These are phyloP conservation scores for Cerioporus squamosus DNA, from an alignment of 1,284 basidiomycete species.

Conservation along the genomic window DNA sequence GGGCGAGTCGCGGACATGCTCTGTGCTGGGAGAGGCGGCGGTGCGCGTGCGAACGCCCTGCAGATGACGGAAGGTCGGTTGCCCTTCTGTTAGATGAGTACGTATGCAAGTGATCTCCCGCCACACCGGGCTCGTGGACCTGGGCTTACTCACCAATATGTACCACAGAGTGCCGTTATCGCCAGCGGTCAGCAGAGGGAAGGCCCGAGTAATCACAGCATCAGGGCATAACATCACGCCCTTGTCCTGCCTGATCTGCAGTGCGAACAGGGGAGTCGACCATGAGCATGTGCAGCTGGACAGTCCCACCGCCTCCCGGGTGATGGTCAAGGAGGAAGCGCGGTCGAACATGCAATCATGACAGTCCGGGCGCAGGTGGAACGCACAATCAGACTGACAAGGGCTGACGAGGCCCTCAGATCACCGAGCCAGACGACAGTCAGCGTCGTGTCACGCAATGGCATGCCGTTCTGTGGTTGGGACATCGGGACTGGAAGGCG, in stretches of 20 bases:
- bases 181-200: not conserved
- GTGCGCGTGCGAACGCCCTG: conserved; percentile 23
- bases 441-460: not conserved
- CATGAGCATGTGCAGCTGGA: not conserved
- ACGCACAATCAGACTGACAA: conserved; percentile 13
- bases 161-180: not conserved
- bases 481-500: not conserved
- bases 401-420: not conserved
- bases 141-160: not conserved
- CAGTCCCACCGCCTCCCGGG: not conserved
- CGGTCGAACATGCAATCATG: conserved; percentile 19
- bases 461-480: not conserved
- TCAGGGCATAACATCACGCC: not conserved
- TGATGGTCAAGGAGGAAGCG: conserved; percentile 8
- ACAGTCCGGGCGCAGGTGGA: conserved; percentile 6
- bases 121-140: conserved; percentile 4
- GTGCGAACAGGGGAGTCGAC: not conserved
- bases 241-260: conserved; percentile 5
- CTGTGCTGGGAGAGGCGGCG: conserved; percentile 16
- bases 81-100: conserved; percentile 21
- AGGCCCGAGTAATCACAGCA: not conserved
- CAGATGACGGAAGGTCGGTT: conserved; percentile 23
- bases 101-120: conserved; percentile 8
- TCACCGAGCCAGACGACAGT: conserved; percentile 15
- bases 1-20: not conserved